Percentiles rank a stretch among this genome's conserved stretches.
Evolutionary conservation across 1,284 basidiomycete species (phyloP).

Genomic region (Thelephora terrestris): DNA sequence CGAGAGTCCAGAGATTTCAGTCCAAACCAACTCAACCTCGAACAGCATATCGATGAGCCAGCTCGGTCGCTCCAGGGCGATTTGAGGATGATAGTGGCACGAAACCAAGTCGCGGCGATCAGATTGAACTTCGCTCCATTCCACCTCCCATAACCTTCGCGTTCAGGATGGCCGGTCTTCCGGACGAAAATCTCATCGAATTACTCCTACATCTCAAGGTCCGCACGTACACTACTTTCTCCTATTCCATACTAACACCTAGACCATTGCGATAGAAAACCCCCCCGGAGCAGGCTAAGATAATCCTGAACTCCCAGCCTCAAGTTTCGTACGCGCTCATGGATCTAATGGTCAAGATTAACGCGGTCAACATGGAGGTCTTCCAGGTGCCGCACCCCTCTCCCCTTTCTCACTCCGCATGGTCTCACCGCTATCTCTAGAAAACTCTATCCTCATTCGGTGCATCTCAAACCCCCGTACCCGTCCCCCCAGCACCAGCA

Average conservation of each 20-base stretch:
- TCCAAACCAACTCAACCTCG: no score
- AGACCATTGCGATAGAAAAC: slow-evolving; percentile 42
- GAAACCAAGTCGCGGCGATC: no score
- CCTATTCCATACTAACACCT: neutral
- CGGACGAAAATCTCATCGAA: slow-evolving; percentile 56
- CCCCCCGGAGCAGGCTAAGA: slow-evolving; percentile 54
- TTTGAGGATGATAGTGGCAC: no score
- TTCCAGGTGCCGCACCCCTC: slow-evolving; percentile 40
- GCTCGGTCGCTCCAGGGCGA: no score
- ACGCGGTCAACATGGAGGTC: slow-evolving; percentile 61
- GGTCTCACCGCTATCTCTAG: slow-evolving; percentile 12
- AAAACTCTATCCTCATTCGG: slow-evolving; percentile 26
- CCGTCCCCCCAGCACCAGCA: slow-evolving; percentile 17
- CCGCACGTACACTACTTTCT: slow-evolving; percentile 6
- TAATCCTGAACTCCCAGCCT: slow-evolving; percentile 60
- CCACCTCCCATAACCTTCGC: no score
- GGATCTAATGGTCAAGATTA: slow-evolving; percentile 64
- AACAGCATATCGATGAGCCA: no score
- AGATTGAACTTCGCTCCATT: no score
- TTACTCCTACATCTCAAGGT: slow-evolving; percentile 60
- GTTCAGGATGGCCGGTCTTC: slow-evolving; percentile 10
- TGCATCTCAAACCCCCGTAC: slow-evolving; percentile 13
- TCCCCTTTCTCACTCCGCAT: slow-evolving; percentile 2
- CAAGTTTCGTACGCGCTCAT: slow-evolving; percentile 68
- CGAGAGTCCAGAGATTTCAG: no score